These are phyloP conservation scores for Ganoderma resinaceum DNA, from an alignment of 1,284 basidiomycete genomes.

Conservation along the genomic window DNA sequence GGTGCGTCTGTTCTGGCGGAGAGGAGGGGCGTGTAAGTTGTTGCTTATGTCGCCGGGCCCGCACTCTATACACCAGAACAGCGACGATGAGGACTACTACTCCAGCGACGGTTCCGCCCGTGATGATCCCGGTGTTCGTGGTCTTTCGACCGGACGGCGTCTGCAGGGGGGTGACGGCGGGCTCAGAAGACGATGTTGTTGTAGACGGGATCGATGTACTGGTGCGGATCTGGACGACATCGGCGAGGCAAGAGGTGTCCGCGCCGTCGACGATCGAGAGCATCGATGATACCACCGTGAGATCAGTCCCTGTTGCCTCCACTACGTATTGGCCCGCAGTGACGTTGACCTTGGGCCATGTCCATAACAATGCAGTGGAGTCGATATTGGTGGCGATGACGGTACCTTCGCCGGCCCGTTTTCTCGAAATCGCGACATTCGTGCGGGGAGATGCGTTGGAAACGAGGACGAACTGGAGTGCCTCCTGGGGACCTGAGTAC, in stretches of 20 bases:
- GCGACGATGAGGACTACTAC: too few species aligned
- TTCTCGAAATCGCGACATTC: not conserved
- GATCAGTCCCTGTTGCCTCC: constrained; percentile 15
- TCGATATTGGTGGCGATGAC: not conserved
- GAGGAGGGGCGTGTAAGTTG: too few species aligned
- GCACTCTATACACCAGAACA: too few species aligned
- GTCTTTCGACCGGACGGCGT: too few species aligned
- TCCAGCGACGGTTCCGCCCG: too few species aligned
- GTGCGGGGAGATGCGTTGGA: not conserved
- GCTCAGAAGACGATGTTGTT: too few species aligned
- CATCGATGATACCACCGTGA: constrained; percentile 14
- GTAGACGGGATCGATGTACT: too few species aligned
- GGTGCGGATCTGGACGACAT: too few species aligned
- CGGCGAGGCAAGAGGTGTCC: constrained; percentile 10
- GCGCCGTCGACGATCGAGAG: constrained; percentile 35
- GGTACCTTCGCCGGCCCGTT: not conserved
- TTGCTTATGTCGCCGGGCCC: too few species aligned
- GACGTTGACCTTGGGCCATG: constrained; percentile 36
- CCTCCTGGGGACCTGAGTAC: not conserved
- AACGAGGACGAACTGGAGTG: not conserved
- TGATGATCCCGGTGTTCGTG: too few species aligned
- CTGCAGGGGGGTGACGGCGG: too few species aligned
- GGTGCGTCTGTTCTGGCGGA: too few species aligned
- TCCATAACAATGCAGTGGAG: constrained; percentile 13
- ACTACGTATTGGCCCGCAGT: constrained; percentile 37